Percentiles rank a stretch among this genome's conserved stretches.
phyloP scores from a whole-genome alignment of 345 rosid species.

The Eucalyptus regnans region DNA sequence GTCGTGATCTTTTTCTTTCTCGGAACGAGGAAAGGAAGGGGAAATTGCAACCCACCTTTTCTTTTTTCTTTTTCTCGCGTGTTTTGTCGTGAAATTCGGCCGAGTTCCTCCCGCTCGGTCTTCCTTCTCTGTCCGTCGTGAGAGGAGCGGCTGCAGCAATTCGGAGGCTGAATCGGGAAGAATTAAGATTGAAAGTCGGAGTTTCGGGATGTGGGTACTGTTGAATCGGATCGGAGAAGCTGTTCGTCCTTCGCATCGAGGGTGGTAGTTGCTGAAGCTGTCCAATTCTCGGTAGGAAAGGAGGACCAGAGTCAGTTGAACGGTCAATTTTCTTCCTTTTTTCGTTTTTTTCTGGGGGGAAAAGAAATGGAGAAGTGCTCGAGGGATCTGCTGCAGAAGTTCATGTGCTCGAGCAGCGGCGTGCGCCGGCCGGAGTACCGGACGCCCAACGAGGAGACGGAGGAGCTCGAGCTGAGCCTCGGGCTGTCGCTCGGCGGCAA shows the following conservation, averaged over 20 bases:
- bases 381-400: conserved; percentile 69
- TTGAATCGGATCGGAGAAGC: not conserved
- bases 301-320: not conserved
- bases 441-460: conserved; percentile 9
- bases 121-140: not conserved
- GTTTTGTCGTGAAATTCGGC: not conserved
- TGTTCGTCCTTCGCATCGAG: not conserved
- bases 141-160: not conserved
- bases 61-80: not conserved
- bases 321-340: not conserved
- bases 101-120: not conserved
- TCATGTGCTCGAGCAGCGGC: conserved; percentile 22
- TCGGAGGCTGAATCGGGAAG: not conserved
- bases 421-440: not conserved
- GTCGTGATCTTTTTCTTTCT: not conserved
- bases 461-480: conserved; percentile 68
- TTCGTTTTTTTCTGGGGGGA: not conserved
- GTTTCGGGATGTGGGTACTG: not conserved
- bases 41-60: not conserved
- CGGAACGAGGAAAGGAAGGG: not conserved
- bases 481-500: conserved; percentile 83
- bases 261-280: not conserved
- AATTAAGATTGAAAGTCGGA: not conserved
- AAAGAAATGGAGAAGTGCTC: conserved; percentile 33
- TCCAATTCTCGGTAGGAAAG: not conserved